Percentiles rank a stretch among this genome's conserved stretches.
Evolutionary conservation across 2,329 filamentous ascomycete genomes (phyloP).

Genomic region (Calonectria multiphialidica): DNA sequence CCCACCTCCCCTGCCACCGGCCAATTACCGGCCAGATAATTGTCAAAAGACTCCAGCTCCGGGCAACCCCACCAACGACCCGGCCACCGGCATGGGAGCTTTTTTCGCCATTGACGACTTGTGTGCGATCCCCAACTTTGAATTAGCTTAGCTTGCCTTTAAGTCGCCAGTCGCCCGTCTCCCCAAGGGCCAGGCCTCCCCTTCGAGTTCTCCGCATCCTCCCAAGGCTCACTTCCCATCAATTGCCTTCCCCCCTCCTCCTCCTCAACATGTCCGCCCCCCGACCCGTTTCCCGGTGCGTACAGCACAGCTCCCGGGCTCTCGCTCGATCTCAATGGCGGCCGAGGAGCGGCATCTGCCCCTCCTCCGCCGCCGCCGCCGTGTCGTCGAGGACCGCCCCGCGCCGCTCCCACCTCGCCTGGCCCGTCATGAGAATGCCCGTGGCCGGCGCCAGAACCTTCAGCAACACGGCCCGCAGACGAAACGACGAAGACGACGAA

Average conservation of each 20-base stretch:
- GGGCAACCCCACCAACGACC: slow-evolving; percentile 25
- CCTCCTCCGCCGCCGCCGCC: slow-evolving; percentile 37
- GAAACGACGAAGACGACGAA: slow-evolving; percentile 52
- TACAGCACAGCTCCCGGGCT: slow-evolving; percentile 52
- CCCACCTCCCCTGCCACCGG: slow-evolving; percentile 15
- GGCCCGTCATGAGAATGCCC: slow-evolving; percentile 34
- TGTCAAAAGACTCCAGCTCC: slow-evolving; percentile 29
- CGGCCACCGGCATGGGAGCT: slow-evolving; percentile 25
- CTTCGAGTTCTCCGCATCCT: slow-evolving; percentile 43
- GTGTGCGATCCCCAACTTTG: slow-evolving; percentile 4
- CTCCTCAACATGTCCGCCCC: slow-evolving; percentile 49
- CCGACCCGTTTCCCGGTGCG: slow-evolving; percentile 53
- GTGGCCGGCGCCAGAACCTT: slow-evolving; percentile 48
- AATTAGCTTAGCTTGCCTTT: slow-evolving; percentile 11
- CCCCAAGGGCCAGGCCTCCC: neutral
- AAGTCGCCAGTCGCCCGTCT: slow-evolving; percentile 5
- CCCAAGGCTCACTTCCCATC: neutral
- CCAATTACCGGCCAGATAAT: slow-evolving; percentile 41
- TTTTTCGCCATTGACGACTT: slow-evolving; percentile 28
- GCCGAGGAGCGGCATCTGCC: slow-evolving; percentile 38
- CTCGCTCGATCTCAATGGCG: slow-evolving; percentile 46
- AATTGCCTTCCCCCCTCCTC: no score
- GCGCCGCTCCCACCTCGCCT: slow-evolving; percentile 28
- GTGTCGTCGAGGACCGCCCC: slow-evolving; percentile 24
- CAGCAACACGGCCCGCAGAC: slow-evolving; percentile 47